Conservation (phyloP, 352 stramenopile species). For the Phytopythium cucurbitacearum region DNA sequence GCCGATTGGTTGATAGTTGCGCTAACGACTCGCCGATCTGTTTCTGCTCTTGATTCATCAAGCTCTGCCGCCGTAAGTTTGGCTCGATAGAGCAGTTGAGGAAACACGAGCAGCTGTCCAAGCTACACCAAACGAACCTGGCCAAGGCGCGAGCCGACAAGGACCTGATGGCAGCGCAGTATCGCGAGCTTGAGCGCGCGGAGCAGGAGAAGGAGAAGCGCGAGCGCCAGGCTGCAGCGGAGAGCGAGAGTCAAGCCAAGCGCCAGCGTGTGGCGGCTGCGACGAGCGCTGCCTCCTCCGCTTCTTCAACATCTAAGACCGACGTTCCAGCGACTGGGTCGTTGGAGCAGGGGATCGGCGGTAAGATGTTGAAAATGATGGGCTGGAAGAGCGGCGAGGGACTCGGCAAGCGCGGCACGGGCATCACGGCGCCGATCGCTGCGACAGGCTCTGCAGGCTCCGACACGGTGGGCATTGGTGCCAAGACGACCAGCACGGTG, state of each 20-base stretch:
- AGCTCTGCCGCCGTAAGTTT: constrained; percentile 84
- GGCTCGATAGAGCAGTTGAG: constrained; percentile 60
- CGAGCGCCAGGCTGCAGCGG: constrained; percentile 1
- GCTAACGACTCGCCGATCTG: constrained; percentile 1
- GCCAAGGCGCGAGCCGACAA: constrained; percentile 77
- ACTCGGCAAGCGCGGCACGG: constrained; percentile 74
- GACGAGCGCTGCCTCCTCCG: background rate
- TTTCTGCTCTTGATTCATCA: background rate
- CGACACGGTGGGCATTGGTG: constrained; percentile 53
- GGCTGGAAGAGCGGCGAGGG: constrained; percentile 83
- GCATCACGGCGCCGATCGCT: constrained; percentile 66
- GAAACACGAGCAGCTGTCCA: constrained; percentile 78
- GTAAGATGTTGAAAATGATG: constrained; percentile 88
- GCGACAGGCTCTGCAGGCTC: constrained; percentile 24
- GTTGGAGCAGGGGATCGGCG: constrained; percentile 65
- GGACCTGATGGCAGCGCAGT: constrained; percentile 47
- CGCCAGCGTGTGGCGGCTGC: background rate
- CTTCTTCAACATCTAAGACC: background rate
- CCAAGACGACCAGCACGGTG: constrained; percentile 24
- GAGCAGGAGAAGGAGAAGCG: constrained; percentile 4
- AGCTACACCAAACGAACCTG: constrained; percentile 72
- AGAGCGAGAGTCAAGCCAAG: constrained; percentile 9
- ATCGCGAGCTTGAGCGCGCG: constrained; percentile 56
- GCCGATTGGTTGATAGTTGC: background rate
- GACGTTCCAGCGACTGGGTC: constrained; percentile 11